A percentile compares a stretch with the other conserved stretches of the same genome.
Conservation (phyloP, 2,329 filamentous ascomycete species). For the Fusarium xyrophilum region DNA sequence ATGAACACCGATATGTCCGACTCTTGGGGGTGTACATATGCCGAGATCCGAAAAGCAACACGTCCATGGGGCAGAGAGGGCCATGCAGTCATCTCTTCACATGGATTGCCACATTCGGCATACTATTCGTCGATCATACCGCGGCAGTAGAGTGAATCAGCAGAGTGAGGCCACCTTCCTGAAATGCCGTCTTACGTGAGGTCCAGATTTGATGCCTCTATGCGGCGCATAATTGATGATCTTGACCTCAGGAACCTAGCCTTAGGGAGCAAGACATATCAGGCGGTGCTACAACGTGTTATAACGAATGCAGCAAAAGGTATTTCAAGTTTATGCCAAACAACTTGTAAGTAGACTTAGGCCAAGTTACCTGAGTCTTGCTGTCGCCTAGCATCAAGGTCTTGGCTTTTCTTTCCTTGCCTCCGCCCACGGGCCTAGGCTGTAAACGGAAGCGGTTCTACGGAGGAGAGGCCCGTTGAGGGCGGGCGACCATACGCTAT, state of each 20-base stretch:
- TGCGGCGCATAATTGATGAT: neutral
- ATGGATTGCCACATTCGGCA: neutral
- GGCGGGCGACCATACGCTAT: neutral
- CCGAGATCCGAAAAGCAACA: neutral
- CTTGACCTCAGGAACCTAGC: neutral
- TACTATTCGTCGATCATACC: neutral
- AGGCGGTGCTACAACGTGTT: too few species aligned
- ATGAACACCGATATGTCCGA: neutral
- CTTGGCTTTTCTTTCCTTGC: too few species aligned
- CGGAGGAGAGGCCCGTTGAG: neutral
- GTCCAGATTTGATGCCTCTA: neutral
- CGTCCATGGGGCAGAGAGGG: neutral
- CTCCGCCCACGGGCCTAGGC: neutral
- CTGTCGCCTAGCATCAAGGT: too few species aligned
- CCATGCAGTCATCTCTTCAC: neutral
- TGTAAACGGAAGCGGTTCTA: neutral
- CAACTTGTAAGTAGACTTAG: too few species aligned
- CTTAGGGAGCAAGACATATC: neutral
- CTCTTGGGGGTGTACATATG: neutral
- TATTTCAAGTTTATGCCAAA: too few species aligned
- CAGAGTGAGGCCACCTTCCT: neutral
- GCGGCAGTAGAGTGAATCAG: neutral
- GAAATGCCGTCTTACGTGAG: conserved; percentile 8
- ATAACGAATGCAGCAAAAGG: too few species aligned
- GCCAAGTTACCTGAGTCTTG: too few species aligned